Evolutionary conservation across 2,329 filamentous ascomycete species (phyloP).

Genomic region (Fusarium chuoi): DNA sequence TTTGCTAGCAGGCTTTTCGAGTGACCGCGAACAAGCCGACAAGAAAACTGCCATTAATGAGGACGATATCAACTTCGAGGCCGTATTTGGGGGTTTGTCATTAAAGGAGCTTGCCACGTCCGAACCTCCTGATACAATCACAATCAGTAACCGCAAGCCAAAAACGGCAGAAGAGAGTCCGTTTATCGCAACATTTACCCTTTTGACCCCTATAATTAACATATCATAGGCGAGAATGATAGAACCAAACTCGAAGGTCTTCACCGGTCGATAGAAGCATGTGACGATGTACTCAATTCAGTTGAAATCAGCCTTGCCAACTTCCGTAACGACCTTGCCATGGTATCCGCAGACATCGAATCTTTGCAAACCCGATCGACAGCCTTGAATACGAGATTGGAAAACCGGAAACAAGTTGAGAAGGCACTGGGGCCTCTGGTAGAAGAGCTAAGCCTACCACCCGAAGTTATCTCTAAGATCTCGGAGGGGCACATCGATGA

Average conservation of each 20-base stretch:
- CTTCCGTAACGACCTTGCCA: conserved; percentile 92
- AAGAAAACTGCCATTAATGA: conserved; percentile 50
- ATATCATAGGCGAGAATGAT: conserved; percentile 74
- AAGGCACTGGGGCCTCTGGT: conserved; percentile 87
- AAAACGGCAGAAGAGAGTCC: conserved; percentile 79
- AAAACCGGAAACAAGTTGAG: conserved; percentile 91
- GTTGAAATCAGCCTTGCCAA: conserved; percentile 92
- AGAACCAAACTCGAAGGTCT: conserved; percentile 89
- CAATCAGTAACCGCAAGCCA: conserved; percentile 54
- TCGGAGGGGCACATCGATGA: conserved; percentile 91
- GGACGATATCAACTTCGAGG: conserved; percentile 69
- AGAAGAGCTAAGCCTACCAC: conserved; percentile 90
- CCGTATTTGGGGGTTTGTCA: conserved; percentile 83
- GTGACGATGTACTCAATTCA: conserved; percentile 91
- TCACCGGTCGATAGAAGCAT: conserved; percentile 87
- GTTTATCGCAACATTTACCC: conserved; percentile 39
- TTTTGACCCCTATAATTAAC: background rate
- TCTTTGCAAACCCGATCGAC: conserved; percentile 88
- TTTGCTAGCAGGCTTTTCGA: conserved; percentile 51
- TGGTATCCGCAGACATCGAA: conserved; percentile 95
- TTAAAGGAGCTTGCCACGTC: conserved; percentile 74
- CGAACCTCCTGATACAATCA: conserved; percentile 35
- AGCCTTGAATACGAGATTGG: conserved; percentile 82
- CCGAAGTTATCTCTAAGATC: conserved; percentile 84
- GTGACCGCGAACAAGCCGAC: conserved; percentile 12